Evolutionary conservation across 371 early-diverging fungal genomes (phyloP).

Genomic region (Mortierella sp.): DNA sequence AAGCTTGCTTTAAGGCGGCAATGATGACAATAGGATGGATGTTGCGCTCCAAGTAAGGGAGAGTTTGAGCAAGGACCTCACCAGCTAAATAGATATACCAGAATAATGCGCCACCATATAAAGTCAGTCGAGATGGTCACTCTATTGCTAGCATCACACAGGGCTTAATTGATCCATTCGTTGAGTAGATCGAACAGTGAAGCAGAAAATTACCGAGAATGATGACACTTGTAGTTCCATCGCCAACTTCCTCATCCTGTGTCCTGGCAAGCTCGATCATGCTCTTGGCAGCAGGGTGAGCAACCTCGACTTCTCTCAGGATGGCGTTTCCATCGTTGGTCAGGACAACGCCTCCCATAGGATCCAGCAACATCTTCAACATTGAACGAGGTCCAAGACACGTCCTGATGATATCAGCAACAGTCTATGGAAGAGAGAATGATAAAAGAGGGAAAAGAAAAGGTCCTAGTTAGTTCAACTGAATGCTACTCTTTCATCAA

Average conservation of each 20-base stretch:
- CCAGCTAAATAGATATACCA: slow-evolving; percentile 75
- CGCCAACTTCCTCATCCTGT: slow-evolving; percentile 99
- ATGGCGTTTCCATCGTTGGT: slow-evolving; percentile 99
- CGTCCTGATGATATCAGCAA: slow-evolving; percentile 98
- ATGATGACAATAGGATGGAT: slow-evolving; percentile 99
- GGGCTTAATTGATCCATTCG: too few species aligned
- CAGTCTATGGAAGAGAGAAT: slow-evolving; percentile 75
- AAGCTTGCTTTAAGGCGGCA: slow-evolving; percentile 91
- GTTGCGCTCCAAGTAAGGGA: slow-evolving; percentile 95
- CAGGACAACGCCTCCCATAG: slow-evolving; percentile 99
- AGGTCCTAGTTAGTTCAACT: not conserved
- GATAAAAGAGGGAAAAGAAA: not conserved
- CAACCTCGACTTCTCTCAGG: slow-evolving; percentile 99
- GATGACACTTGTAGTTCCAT: slow-evolving; percentile 99
- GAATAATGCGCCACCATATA: not conserved
- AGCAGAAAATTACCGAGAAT: slow-evolving; percentile 86
- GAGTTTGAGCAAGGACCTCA: slow-evolving; percentile 93
- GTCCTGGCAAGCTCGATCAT: slow-evolving; percentile 99
- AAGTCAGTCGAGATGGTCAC: not conserved
- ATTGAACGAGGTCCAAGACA: slow-evolving; percentile 99
- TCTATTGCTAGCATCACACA: not conserved
- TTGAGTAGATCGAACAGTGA: not conserved
- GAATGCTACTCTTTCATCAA: not conserved
- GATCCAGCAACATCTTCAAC: slow-evolving; percentile 99
- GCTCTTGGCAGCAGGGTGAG: slow-evolving; percentile 99